Base-by-base conservation (phyloP, 352 stramenopile genomes). In the Pythium phragmitis region DNA sequence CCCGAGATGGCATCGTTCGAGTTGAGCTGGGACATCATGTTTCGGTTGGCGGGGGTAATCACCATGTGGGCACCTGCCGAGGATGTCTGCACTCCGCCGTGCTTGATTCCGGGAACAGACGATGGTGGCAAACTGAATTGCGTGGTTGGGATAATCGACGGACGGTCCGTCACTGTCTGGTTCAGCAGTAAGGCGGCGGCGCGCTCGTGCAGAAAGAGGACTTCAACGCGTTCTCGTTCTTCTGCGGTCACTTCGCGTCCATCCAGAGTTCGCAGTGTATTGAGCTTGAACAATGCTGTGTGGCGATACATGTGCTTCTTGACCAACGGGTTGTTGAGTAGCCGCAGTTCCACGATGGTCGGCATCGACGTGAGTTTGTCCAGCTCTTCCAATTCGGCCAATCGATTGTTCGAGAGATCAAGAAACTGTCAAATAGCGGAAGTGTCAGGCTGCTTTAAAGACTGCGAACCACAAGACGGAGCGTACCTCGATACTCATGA, bases 261-360 rank as follows among this genome's bases (percentile, higher is more conserved):
- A 55, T 96, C 87, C 2, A 96, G 56, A 13, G 48, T 76, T 49
- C 77, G 69, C 6, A 96, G 62, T 6, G 68, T 68, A 13, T 71
- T 68, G 36, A 96, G 74, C 37, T 80, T 79, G 63, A 76, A 84
- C 34, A 96, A 26, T 5, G 91, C 55, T 13, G 77, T 85, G 9
- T 87, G 75, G 3, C 87, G 85, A 61, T 93, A 96, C 56, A 94
- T 60, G 42, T 95, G 84, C 60, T 93, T 93, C 58, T 94, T 91
- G 2, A 76, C 73, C 34, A 96, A 28, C 3, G 87, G 82, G 41
- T 96, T 96, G 67, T 87, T 90, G 21, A 56, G 50, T 14, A 94
- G 41, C 6, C 72, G 72, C 14, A 96, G 62, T 33, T 94, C 82
- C 7, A 81, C 37, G 23, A 96, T 60, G n/a, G 80, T 85, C 2